phyloP scores from a whole-genome alignment of 345 rosid species.

The Gossypium herbaceum region DNA sequence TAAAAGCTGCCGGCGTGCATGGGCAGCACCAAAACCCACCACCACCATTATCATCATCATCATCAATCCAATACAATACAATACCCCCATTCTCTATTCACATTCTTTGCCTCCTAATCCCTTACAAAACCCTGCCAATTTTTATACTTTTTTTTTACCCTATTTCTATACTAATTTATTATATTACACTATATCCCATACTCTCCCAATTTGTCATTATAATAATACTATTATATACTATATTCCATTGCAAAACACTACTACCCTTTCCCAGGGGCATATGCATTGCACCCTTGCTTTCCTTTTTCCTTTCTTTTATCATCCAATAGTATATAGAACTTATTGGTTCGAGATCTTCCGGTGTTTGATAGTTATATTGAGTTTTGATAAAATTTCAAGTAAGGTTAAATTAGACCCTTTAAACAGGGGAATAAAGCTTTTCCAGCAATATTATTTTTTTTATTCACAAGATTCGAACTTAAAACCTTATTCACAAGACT shows the following conservation, averaged over 20 bases:
- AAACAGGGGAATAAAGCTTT: too few species aligned
- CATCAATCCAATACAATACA: conserved; percentile 12
- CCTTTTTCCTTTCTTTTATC: neutral
- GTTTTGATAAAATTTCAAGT: too few species aligned
- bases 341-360: too few species aligned
- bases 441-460: fast-evolving
- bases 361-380: too few species aligned
- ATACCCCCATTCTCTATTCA: conserved; percentile 12
- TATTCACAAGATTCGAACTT: too few species aligned
- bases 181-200: conserved; percentile 19
- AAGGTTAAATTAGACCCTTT: too few species aligned
- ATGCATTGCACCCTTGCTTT: too few species aligned
- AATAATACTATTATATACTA: neutral
- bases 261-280: too few species aligned
- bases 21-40: conserved; percentile 48
- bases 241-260: too few species aligned
- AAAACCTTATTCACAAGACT: too few species aligned
- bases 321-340: neutral
- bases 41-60: conserved; percentile 38
- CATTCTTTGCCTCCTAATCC: conserved; percentile 65
- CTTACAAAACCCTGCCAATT: conserved; percentile 70
- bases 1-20: conserved; percentile 99
- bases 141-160: conserved; percentile 8
- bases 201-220: neutral
- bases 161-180: conserved; percentile 16